Percentiles rank a stretch among this genome's conserved stretches.
phyloP scores from a whole-genome alignment of 2,329 filamentous ascomycete species.

The Ophiostoma piceae region DNA sequence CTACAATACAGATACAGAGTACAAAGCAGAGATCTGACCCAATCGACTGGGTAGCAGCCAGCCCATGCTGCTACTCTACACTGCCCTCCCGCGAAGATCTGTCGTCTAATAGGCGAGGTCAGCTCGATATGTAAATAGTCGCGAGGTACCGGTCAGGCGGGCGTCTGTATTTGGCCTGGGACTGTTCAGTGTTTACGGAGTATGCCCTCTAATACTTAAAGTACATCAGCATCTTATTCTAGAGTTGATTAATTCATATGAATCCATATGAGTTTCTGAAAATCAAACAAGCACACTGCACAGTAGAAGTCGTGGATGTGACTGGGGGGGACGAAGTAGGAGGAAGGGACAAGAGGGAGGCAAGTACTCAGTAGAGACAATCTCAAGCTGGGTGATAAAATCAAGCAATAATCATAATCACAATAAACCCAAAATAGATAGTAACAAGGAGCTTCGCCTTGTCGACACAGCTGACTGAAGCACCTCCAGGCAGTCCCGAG shows the following conservation, averaged over 20 bases:
- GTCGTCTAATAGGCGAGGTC: conserved; percentile 11
- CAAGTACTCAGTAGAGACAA: too few species aligned
- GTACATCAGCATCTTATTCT: too few species aligned
- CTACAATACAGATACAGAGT: background rate
- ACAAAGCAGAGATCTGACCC: conserved; percentile 14
- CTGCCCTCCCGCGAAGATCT: conserved; percentile 10
- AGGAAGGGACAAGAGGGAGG: too few species aligned
- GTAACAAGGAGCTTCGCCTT: background rate
- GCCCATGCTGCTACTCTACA: conserved; percentile 11
- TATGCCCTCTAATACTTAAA: too few species aligned
- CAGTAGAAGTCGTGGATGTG: too few species aligned
- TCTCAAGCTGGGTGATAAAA: background rate
- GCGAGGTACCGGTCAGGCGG: background rate
- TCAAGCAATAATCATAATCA: background rate
- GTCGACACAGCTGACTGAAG: background rate
- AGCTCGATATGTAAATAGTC: conserved; percentile 10
- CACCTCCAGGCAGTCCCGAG: background rate
- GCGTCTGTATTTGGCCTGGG: too few species aligned
- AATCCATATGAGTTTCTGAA: background rate
- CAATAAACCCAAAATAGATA: background rate
- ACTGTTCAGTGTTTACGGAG: too few species aligned
- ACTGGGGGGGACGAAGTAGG: too few species aligned
- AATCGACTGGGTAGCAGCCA: conserved; percentile 11
- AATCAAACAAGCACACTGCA: too few species aligned
- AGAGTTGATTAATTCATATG: too few species aligned